phyloP scores from a whole-genome alignment of 1,284 basidiomycete species.

The Apiotrichum sp. region DNA sequence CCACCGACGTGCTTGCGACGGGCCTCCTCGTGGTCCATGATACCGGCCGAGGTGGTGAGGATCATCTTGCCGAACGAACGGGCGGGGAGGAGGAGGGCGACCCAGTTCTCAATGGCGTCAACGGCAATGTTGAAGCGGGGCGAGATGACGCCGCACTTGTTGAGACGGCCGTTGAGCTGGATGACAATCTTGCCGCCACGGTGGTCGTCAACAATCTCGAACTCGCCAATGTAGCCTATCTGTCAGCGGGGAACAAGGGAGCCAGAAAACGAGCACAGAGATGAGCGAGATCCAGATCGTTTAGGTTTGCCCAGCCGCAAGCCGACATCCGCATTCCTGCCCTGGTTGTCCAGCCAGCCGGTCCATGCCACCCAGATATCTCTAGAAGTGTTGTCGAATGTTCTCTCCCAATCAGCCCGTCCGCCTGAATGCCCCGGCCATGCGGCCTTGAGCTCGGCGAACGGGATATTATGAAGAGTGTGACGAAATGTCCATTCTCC shows the following conservation, averaged over 20 bases:
- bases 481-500: constrained; percentile 27
- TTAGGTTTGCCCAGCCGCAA: no score
- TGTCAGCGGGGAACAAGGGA: constrained; percentile 1
- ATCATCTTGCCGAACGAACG: constrained; percentile 97
- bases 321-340: no score
- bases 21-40: constrained; percentile 99
- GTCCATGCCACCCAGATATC: not conserved
- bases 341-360: not conserved
- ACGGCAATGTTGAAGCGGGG: constrained; percentile 96
- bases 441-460: constrained; percentile 39
- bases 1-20: constrained; percentile 82
- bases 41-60: constrained; percentile 91
- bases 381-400: constrained; percentile 14
- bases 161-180: constrained; percentile 95
- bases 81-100: constrained; percentile 85
- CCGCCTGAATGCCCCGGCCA: constrained; percentile 33
- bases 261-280: no score
- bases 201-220: constrained; percentile 99
- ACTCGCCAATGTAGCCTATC: constrained; percentile 96
- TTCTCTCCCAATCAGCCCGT: constrained; percentile 40
- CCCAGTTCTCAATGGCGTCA: constrained; percentile 61
- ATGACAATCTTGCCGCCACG: constrained; percentile 97
- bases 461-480: constrained; percentile 28
- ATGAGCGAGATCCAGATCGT: no score
- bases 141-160: constrained; percentile 98